Conservation (phyloP, 2,329 filamentous ascomycete species). For the Colletotrichum agaves region DNA sequence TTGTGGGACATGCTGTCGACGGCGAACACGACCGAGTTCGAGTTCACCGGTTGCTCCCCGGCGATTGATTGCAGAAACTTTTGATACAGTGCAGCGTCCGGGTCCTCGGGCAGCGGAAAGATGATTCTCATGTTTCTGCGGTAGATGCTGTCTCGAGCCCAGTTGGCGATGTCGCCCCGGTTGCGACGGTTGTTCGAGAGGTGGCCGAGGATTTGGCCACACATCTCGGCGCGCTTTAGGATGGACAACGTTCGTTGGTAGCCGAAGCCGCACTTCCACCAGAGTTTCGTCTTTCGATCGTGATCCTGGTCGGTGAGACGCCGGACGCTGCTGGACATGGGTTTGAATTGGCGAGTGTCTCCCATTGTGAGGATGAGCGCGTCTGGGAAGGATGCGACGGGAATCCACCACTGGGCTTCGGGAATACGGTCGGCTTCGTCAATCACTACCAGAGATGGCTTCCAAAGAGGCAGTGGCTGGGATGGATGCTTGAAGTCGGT, state of each 20-base stretch:
- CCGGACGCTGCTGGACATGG: conserved; percentile 3
- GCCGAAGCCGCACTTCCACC: conserved; percentile 14
- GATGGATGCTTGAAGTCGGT: neutral
- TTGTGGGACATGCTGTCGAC: neutral
- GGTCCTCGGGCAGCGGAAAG: neutral
- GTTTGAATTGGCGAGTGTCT: conserved; percentile 20
- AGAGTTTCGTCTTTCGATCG: neutral
- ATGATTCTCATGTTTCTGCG: conserved; percentile 14
- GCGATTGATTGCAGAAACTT: conserved; percentile 3
- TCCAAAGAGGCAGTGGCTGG: neutral
- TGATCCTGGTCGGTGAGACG: neutral
- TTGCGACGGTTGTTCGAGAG: conserved; percentile 23
- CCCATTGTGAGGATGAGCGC: conserved; percentile 6
- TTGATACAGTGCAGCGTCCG: neutral
- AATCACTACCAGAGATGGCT: neutral
- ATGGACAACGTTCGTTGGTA: conserved; percentile 10
- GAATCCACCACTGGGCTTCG: conserved; percentile 25
- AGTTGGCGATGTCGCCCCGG: conserved; percentile 11
- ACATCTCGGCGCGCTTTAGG: conserved; percentile 12
- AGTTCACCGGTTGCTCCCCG: neutral
- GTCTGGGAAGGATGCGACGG: neutral
- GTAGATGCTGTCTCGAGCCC: conserved; percentile 12
- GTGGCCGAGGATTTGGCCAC: neutral
- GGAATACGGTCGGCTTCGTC: conserved; percentile 26
- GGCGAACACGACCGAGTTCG: conserved; percentile 9